Evolutionary conservation across 2,329 filamentous ascomycete species (phyloP), one percentile per base, ranked within the genome.

Genomic region (Monilinia laxa): DNA sequence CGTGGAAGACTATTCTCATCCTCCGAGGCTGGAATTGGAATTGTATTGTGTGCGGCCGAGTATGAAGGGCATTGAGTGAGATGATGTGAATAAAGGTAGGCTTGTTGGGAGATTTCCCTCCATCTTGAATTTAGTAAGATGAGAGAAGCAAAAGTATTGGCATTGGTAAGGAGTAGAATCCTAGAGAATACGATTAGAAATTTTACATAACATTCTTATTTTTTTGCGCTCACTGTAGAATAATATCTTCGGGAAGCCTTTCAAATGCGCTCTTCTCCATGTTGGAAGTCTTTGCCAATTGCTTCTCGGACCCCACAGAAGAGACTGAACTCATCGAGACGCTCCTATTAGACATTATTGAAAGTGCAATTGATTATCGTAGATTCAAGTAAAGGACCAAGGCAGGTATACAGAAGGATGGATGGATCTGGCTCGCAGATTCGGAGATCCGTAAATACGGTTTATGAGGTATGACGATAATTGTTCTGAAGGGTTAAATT

Each of bases 141-240:
- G 69, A 90, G 82, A 49, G 88, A 90, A 55, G 88, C 87, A 77
- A 90, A 90, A 68, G 82, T 83, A 76, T 86, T 84, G 57, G 88
- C 82, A 69, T 87, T 85, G 70, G 85, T 81, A 49, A 81, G 79
- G 71, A 81, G 80, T 49, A 90, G 81, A 71, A 90, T 89, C 72
- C 87, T 90, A 71, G 58, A 64, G 68, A 70, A 62, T 58, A 54
- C 58, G 59, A 42, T 64, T 65, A 71, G 65, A 62, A 40, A 5
- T 6, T 59, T 58, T 59, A 25, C 40, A 59, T 52, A 11, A 42
- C 12, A 23, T n/a, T 49, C 14, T 23, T 7, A 64, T 20, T 62
- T 59, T 59, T n/a, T 57, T 49, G 56, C 49, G 78, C 84, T 77
- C 78, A 90, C 88, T 89, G 86, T 74, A 89, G 80, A 71, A 90